Base-by-base conservation (phyloP, 2,329 filamentous ascomycete genomes). In the Remersonia thermophila region DNA sequence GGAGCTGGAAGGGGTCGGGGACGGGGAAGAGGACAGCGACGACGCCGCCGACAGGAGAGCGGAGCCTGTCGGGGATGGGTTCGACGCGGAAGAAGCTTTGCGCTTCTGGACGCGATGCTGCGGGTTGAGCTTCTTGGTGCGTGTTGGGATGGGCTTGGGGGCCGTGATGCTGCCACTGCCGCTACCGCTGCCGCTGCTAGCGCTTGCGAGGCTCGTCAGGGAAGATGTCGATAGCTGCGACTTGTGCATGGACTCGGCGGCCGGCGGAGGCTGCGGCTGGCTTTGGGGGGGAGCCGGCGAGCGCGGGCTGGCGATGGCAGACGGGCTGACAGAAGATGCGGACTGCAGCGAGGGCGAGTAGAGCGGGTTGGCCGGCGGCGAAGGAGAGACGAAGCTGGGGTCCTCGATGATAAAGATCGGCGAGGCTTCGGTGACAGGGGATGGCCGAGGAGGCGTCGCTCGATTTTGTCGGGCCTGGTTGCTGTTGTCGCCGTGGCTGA, bases 1-100 rank as follows among this genome's bases (percentile, higher is more conserved):
- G 65, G 45, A 70, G 60, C 45, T 69, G 67, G 39, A 64, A 64
- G 48, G 34, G 35, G 38, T 32, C 27, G 39, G 39, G 33, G 33
- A 35, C 13, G 42, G 27, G 27, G 40, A 37, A 59, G 16, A 57
- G 53, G 15, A 49, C 51, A 23, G 20, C 20, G 20, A 23, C 20
- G 20, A 23, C 5, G 20, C 5, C 9, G 20, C 20, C 20, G 20
- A 23, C 20, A 23, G 9, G 9, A 23, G 20, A 5, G 9, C 20
- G 5, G 20, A 23, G 9, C 20, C 9, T 23, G 20, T 23, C 20
- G 20, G 20, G 9, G 20, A 23, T 5, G 20, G 20, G 20, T 23
- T 23, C 9, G 56, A 51, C 9, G 46, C 45, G 14, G 55, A 50
- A 26, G 39, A 40, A 14, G 47, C 11, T 16, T 35, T 40, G 35